Base-by-base conservation (phyloP, 169 alveolate species). In the Cryptosporidium xiaoi region DNA sequence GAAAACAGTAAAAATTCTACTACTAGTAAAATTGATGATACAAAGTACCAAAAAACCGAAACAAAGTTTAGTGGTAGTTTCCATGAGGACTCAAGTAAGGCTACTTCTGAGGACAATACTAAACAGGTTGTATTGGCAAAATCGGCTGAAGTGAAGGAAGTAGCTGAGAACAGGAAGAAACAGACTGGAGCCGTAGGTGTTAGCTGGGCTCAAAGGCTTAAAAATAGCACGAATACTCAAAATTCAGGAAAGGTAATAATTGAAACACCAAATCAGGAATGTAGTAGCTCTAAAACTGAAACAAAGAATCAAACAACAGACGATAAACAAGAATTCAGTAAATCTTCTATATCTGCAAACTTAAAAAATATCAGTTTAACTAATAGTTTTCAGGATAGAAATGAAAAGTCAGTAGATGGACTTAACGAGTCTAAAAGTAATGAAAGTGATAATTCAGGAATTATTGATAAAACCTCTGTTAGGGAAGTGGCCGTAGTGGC, bases 121-220 rank as follows among this genome's bases (percentile, higher is more conserved):
- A 55, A 53, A 24, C 53, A 50, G 27, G 13, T 16, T 6, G 66
- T 31, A 13, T 58, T 36, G 3, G 7, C 51, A 6, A 64, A 58
- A 77, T 3, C 29, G 2, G 13, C 12, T 31, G 53, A 51, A 46
- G 13, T 20, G 15, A 16, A 71, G 27, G 60, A 55, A 29, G 56
- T 50, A 15, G 15, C 12, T 50, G 16, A 24, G 3, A 62, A 77
- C 33, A 53, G 48, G 6, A 40, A 56, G 31, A 77, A 18, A 2
- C 71, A 77, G 29, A 31, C 46, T 5, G 69, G 44, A 58, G 1
- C 71, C 24, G 13, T 10, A n/a, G 68, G 83, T 1, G 85, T 77
- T 4, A 77, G 85, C 18, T 77, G 85, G 85, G 85, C 85, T 27
- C 85, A 77, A 24, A 77, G 85, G 51, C 71, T 77, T 5, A 77